Evolutionary conservation across 2,329 filamentous ascomycete genomes (phyloP).

Genomic region (Xylaria sp.): DNA sequence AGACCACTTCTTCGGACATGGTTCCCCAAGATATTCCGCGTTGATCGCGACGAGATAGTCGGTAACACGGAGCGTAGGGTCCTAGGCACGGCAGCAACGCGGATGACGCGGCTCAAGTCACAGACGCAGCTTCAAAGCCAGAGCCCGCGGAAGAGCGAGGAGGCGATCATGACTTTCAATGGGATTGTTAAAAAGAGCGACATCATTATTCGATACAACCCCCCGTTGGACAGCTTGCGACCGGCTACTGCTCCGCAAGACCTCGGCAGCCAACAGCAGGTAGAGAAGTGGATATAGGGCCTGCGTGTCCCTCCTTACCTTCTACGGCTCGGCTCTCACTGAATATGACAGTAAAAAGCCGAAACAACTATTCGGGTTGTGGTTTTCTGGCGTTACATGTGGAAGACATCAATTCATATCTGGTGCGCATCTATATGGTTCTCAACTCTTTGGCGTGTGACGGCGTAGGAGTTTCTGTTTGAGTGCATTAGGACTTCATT

Average conservation of each 20-base stretch:
- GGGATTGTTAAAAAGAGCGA: conserved; percentile 33
- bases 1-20: conserved; percentile 54
- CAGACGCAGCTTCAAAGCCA: conserved; percentile 35
- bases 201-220: conserved; percentile 25
- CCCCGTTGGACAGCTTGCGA: conserved; percentile 14
- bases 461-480: conserved; percentile 16
- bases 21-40: conserved; percentile 47
- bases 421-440: conserved; percentile 19
- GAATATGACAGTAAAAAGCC: background rate
- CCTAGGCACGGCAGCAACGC: conserved; percentile 33
- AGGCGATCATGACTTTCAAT: conserved; percentile 29
- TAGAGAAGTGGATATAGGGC: conserved; percentile 38
- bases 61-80: conserved; percentile 35
- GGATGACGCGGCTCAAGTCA: conserved; percentile 38
- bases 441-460: conserved; percentile 17
- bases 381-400: conserved; percentile 14
- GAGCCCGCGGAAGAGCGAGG: conserved; percentile 36
- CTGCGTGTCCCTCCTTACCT: background rate
- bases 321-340: background rate
- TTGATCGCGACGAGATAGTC: conserved; percentile 42
- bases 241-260: conserved; percentile 13
- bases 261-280: conserved; percentile 8
- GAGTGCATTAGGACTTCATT: conserved; percentile 1
- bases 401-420: conserved; percentile 9
- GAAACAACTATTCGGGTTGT: conserved; percentile 3